Conservation (phyloP, 2,329 filamentous ascomycete species). For the Colletotrichum sidae region DNA sequence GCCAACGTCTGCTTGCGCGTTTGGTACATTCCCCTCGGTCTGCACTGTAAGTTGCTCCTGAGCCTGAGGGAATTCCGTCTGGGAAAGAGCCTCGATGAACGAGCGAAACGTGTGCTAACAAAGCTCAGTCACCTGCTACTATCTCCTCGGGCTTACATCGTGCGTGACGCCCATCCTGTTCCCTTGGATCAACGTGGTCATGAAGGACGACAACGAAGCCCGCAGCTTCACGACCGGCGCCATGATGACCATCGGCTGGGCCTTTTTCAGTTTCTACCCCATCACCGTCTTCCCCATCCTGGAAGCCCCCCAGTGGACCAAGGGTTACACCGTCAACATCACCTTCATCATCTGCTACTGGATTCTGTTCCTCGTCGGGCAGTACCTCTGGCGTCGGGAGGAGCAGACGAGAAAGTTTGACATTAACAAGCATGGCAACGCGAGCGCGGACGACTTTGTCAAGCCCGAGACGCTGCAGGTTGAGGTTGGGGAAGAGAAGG, state of each 20-base stretch:
- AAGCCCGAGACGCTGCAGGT: neutral
- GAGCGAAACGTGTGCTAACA: neutral
- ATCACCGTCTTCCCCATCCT: conserved; percentile 36
- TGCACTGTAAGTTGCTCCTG: conserved; percentile 28
- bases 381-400: conserved; percentile 22
- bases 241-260: conserved; percentile 38
- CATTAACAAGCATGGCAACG: neutral
- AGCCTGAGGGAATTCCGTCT: neutral
- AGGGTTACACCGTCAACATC: conserved; percentile 38
- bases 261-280: conserved; percentile 38
- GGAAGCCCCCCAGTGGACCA: conserved; percentile 38
- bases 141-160: conserved; percentile 36
- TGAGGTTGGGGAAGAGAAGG: neutral
- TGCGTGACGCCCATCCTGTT: conserved; percentile 39
- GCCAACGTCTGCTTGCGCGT: conserved; percentile 34
- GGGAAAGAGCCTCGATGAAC: too few species aligned
- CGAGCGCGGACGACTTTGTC: neutral
- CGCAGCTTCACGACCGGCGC: conserved; percentile 37
- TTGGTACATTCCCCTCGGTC: conserved; percentile 37
- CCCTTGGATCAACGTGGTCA: conserved; percentile 36
- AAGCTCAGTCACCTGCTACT: conserved; percentile 26
- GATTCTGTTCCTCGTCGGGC: conserved; percentile 22
- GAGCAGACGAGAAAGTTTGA: conserved; percentile 4
- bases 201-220: conserved; percentile 38
- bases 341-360: conserved; percentile 15